Conservation (phyloP, 352 stramenopile genomes). For the Phytophthora palmivora region DNA sequence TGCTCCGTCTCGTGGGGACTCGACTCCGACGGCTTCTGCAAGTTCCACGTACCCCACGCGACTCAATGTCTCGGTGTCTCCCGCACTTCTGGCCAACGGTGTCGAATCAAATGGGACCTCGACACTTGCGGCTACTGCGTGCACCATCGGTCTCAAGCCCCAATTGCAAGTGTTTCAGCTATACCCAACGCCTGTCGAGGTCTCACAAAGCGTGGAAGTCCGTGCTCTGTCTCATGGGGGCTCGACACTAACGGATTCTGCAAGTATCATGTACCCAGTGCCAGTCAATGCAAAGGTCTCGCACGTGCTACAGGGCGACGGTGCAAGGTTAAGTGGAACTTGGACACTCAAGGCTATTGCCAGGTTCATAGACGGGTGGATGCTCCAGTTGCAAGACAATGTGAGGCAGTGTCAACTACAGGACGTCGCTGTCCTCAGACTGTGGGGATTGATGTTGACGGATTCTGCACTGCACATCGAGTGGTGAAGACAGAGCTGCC, state of each 20-base stretch:
- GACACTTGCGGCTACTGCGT: constrained; percentile 22
- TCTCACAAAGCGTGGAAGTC: constrained; percentile 29
- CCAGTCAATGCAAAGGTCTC: constrained; percentile 33
- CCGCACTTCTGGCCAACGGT: constrained; percentile 29
- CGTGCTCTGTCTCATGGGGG: constrained; percentile 34
- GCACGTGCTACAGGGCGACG: constrained; percentile 34
- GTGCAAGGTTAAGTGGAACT: constrained; percentile 39
- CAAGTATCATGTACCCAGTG: constrained; percentile 38
- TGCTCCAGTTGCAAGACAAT: constrained; percentile 11
- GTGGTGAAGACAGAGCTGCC: constrained; percentile 7
- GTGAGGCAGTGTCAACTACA: not conserved
- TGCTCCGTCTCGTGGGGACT: constrained; percentile 32
- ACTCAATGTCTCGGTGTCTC: constrained; percentile 32
- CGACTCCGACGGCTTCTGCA: constrained; percentile 29
- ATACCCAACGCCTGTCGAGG: constrained; percentile 20
- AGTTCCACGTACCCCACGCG: constrained; percentile 31
- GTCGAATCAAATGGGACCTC: constrained; percentile 34
- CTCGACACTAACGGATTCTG: constrained; percentile 36
- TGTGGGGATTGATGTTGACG: constrained; percentile 35
- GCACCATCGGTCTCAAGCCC: constrained; percentile 20
- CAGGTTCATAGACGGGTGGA: constrained; percentile 29
- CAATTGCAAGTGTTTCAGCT: not conserved
- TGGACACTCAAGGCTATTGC: constrained; percentile 40
- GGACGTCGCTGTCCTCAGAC: constrained; percentile 29
- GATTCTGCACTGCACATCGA: constrained; percentile 37